phyloP scores from a whole-genome alignment of 2,329 filamentous ascomycete species.

The Colletotrichum sp. region DNA sequence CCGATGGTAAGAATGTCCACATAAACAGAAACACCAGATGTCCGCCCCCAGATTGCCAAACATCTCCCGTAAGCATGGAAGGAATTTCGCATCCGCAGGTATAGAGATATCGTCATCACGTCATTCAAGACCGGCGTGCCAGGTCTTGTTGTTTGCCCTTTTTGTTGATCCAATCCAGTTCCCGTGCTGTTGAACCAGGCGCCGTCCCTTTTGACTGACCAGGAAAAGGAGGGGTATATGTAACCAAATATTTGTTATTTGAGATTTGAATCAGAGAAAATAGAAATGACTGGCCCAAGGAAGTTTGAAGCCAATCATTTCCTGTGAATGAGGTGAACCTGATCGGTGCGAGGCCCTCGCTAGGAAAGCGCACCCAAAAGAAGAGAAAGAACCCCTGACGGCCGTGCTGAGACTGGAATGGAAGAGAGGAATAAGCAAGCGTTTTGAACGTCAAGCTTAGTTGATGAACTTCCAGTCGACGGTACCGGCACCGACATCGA shows the following conservation, averaged over 20 bases:
- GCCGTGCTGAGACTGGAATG: neutral
- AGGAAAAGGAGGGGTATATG: neutral
- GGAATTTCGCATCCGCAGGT: neutral
- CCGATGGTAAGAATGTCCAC: neutral
- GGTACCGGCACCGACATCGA: conserved; percentile 46
- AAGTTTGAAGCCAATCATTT: neutral
- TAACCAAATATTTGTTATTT: neutral
- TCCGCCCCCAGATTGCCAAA: neutral
- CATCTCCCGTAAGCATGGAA: neutral
- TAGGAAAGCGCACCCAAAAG: neutral
- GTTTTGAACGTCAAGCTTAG: conserved; percentile 26
- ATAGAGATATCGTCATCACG: conserved; percentile 21
- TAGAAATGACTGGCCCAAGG: neutral
- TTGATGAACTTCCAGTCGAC: conserved; percentile 53
- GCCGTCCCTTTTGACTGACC: neutral
- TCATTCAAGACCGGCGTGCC: conserved; percentile 8
- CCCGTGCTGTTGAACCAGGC: conserved; percentile 13
- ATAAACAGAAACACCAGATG: conserved; percentile 10
- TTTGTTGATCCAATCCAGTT: conserved; percentile 12
- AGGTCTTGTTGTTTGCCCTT: conserved; percentile 4
- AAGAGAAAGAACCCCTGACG: neutral
- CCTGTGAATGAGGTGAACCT: neutral
- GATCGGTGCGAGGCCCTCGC: neutral
- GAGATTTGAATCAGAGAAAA: neutral
- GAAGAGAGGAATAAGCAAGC: neutral